Evolutionary conservation across 768 basidiomycete species (phyloP), one percentile per base, ranked within the genome.

Genomic region (Agaricus subrufescens): DNA sequence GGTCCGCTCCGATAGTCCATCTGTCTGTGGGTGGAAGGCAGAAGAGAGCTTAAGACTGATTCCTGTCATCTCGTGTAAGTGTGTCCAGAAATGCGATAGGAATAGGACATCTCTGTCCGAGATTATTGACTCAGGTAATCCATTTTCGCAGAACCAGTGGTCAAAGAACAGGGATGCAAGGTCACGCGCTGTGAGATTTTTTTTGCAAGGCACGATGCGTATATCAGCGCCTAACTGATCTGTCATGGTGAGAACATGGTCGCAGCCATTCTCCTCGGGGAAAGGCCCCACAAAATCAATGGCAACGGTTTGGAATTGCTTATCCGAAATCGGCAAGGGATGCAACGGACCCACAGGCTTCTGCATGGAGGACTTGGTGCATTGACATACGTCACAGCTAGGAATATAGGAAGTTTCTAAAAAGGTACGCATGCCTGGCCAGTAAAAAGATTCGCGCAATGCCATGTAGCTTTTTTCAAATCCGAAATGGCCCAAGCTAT

Each of bases 321-420:
- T 27, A 45, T 50, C 40, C 5, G 48, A 49, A 3, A 57, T 38
- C 1, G 58, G 54, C 6, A 68, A 50, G 3, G 65, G 64, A 40
- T 68, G 64, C 4, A 71, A 59, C 0, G 77, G 68, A 23, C 76
- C 75, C 2, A 63, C n/a, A n/a, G n/a, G n/a, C n/a, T n/a, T n/a
- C n/a, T n/a, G n/a, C n/a, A n/a, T n/a, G n/a, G n/a, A n/a, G n/a
- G n/a, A n/a, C n/a, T n/a, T n/a, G n/a, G n/a, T n/a, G n/a, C n/a
- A n/a, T n/a, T n/a, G n/a, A n/a, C n/a, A n/a, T n/a, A n/a, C n/a
- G n/a, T n/a, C n/a, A n/a, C n/a, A n/a, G n/a, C n/a, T n/a, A n/a
- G n/a, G n/a, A n/a, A n/a, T n/a, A n/a, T n/a, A n/a, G n/a, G n/a
- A n/a, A n/a, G n/a, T n/a, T n/a, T n/a, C n/a, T n/a, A n/a, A n/a